Conservation (phyloP, 495 filamentous ascomycete species). For the Xylaria cubensis region DNA sequence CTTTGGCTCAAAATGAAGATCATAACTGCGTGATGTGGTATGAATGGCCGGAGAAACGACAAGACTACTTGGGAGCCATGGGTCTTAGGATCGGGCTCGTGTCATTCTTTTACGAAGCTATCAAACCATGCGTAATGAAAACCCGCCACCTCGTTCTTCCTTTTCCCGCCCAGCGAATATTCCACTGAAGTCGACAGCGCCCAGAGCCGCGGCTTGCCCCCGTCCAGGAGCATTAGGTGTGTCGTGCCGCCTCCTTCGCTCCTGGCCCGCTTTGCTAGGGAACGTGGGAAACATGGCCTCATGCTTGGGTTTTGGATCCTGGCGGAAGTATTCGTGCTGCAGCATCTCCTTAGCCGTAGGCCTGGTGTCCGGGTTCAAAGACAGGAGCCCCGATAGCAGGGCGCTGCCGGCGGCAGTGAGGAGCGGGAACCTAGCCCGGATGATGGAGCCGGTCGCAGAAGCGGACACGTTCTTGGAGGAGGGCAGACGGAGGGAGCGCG, state of each 20-base stretch:
- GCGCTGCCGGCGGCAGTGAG: conserved; percentile 76
- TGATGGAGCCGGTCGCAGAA: conserved; percentile 47
- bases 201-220: conserved; percentile 73
- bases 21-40: not conserved
- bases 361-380: conserved; percentile 74
- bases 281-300: conserved; percentile 91
- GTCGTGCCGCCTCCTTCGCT: conserved; percentile 73
- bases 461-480: conserved; percentile 45
- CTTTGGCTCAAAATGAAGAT: conserved; percentile 5
- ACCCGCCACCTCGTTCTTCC: conserved; percentile 80
- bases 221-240: conserved; percentile 88
- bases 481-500: conserved; percentile 82
- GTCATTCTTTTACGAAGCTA: not conserved
- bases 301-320: conserved; percentile 86
- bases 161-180: conserved; percentile 75
- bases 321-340: conserved; percentile 82
- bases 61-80: not conserved
- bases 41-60: not conserved
- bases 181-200: conserved; percentile 78
- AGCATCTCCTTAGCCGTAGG: conserved; percentile 70
- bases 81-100: not conserved
- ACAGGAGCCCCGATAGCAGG: conserved; percentile 72
- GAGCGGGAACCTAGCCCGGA: conserved; percentile 80
- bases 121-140: conserved; percentile 73
- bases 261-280: conserved; percentile 91